Conservation (phyloP, 345 rosid species). For the Jatropha curcas region DNA sequence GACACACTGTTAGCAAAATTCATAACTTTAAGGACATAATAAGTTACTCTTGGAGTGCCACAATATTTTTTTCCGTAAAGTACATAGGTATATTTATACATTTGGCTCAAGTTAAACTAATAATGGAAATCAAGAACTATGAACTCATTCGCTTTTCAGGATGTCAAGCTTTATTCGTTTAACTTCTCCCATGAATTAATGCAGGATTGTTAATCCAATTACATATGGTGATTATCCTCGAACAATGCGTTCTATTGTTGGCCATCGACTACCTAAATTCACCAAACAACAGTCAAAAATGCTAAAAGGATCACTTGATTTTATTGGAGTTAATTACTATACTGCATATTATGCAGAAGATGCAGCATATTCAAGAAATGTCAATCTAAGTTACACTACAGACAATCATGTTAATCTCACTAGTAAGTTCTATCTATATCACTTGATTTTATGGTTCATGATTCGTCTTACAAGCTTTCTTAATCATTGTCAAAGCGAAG, state of each 20-base stretch:
- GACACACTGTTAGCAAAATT: no score
- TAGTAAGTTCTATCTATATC: neutral
- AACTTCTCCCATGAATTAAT: no score
- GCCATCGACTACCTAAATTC: slow-evolving; percentile 15
- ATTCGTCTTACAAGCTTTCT: no score
- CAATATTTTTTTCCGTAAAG: no score
- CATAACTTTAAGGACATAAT: no score
- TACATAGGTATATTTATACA: no score
- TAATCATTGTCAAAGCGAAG: neutral
- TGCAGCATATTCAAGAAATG: neutral
- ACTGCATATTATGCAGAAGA: slow-evolving; percentile 13
- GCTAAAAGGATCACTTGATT: slow-evolving; percentile 18
- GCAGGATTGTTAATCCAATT: slow-evolving; percentile 18
- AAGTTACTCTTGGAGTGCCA: no score
- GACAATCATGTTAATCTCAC: neutral
- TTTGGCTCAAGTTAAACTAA: no score
- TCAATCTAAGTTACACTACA: slow-evolving; percentile 14
- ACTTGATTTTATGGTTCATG: no score
- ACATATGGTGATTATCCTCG: slow-evolving; percentile 22
- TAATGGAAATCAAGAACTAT: no score
- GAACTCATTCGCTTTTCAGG: no score
- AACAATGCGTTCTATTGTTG: slow-evolving; percentile 1
- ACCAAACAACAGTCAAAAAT: neutral
- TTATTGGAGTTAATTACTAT: slow-evolving; percentile 23
- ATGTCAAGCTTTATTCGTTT: no score